These are phyloP conservation scores for Phialophora chinensis DNA, from an alignment of 2,329 filamentous ascomycete genomes.

Conservation along the genomic window DNA sequence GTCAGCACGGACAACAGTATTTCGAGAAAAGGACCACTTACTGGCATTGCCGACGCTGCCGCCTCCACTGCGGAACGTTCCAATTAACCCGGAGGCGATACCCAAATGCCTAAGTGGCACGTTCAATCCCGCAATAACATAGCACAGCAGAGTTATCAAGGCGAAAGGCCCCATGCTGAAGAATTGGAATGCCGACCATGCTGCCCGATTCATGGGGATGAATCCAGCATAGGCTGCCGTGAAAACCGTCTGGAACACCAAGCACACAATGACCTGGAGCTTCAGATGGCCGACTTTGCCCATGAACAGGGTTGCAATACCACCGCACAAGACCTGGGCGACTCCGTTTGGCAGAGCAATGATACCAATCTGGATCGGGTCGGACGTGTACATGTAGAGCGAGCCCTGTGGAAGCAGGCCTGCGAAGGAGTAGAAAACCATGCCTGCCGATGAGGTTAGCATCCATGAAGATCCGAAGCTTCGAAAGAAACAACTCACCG, in stretches of 20 bases:
- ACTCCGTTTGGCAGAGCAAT: conserved; percentile 41
- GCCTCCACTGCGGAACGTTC: conserved; percentile 27
- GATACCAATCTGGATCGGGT: conserved; percentile 50
- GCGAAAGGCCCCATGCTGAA: conserved; percentile 29
- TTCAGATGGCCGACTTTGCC: conserved; percentile 28
- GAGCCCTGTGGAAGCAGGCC: conserved; percentile 56
- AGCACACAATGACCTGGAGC: conserved; percentile 28
- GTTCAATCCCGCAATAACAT: conserved; percentile 28
- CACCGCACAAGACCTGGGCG: conserved; percentile 21
- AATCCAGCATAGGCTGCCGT: conserved; percentile 28
- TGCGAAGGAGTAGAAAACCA: conserved; percentile 55
- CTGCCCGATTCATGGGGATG: conserved; percentile 27
- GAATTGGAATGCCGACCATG: conserved; percentile 38
- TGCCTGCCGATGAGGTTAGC: conserved; percentile 32
- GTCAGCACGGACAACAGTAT: background rate
- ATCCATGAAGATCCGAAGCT: background rate
- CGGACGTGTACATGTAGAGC: conserved; percentile 49
- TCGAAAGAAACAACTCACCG: conserved; percentile 38
- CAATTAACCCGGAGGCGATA: conserved; percentile 29
- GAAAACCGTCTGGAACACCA: conserved; percentile 39
- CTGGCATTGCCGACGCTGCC: conserved; percentile 39
- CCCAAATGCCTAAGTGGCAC: conserved; percentile 29
- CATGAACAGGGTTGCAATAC: conserved; percentile 18
- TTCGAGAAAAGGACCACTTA: background rate
- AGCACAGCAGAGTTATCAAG: conserved; percentile 21